Conservation (phyloP, 768 basidiomycete species). For the Pleurotus eryngii region DNA sequence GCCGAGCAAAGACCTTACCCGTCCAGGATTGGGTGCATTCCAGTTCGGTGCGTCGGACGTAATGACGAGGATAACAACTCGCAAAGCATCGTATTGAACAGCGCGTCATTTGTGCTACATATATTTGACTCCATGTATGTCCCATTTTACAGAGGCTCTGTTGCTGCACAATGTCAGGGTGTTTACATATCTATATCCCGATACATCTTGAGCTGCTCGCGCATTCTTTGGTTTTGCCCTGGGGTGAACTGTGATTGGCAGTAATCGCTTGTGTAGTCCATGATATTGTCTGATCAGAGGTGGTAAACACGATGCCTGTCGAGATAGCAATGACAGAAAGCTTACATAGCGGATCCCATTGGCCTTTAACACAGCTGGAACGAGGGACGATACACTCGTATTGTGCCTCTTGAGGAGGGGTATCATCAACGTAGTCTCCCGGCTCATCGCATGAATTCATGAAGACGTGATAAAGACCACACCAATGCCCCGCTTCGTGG, state of each 20-base stretch:
- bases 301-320: neutral
- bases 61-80: neutral
- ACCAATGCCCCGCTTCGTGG: conserved; percentile 4
- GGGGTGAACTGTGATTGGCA: neutral
- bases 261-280: conserved; percentile 2
- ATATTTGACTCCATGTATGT: no score
- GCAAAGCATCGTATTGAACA: neutral
- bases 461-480: neutral
- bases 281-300: neutral
- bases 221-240: neutral
- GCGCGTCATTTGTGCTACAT: no score
- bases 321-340: neutral
- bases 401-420: conserved; percentile 1
- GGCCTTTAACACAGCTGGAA: neutral
- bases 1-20: neutral
- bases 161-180: no score
- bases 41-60: conserved; percentile 4
- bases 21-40: conserved; percentile 6
- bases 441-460: neutral
- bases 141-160: no score
- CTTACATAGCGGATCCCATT: neutral
- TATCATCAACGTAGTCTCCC: conserved; percentile 3
- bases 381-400: neutral
- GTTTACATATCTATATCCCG: neutral
- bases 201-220: conserved; percentile 1